Percentiles rank a stretch among this genome's conserved stretches.
phyloP scores from a whole-genome alignment of 1,284 basidiomycete species.

The Cryptococcus maquisensis region DNA sequence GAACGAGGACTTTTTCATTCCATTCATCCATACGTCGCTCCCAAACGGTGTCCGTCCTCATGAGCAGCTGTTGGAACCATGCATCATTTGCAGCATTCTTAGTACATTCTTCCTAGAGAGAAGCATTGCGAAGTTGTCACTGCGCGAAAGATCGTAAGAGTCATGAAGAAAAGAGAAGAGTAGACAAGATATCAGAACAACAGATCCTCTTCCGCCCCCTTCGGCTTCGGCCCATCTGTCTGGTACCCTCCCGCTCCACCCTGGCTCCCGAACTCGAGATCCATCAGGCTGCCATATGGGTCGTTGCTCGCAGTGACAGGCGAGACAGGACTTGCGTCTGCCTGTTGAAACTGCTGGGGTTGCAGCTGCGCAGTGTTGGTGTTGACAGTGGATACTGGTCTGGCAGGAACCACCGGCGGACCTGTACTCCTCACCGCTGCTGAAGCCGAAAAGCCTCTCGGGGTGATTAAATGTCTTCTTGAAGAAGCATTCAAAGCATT shows the following conservation, averaged over 20 bases:
- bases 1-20: too few relatives aligned
- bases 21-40: too few relatives aligned
- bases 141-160: too few relatives aligned
- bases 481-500: constrained; percentile 47
- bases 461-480: constrained; percentile 44
- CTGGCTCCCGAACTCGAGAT: constrained; percentile 38
- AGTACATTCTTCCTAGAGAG: too few relatives aligned
- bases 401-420: constrained; percentile 4
- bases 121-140: too few relatives aligned
- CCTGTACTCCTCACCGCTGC: constrained; percentile 3
- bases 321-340: not conserved
- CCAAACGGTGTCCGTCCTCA: too few relatives aligned
- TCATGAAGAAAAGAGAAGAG: too few relatives aligned
- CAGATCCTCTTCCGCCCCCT: constrained; percentile 32
- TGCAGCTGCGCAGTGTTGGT: constrained; percentile 14
- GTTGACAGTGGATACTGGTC: constrained; percentile 10
- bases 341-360: constrained; percentile 6
- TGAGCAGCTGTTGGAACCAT: too few relatives aligned
- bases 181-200: constrained; percentile 27
- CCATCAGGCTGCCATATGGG: constrained; percentile 45
- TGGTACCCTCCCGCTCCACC: constrained; percentile 36
- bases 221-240: constrained; percentile 43
- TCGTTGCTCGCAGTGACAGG: constrained; percentile 20
- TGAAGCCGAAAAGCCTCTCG: constrained; percentile 23
- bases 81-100: too few relatives aligned